Evolutionary conservation across 345 rosid genomes (phyloP), one percentile per base, ranked within the genome.

Genomic region (Populus nigra): DNA sequence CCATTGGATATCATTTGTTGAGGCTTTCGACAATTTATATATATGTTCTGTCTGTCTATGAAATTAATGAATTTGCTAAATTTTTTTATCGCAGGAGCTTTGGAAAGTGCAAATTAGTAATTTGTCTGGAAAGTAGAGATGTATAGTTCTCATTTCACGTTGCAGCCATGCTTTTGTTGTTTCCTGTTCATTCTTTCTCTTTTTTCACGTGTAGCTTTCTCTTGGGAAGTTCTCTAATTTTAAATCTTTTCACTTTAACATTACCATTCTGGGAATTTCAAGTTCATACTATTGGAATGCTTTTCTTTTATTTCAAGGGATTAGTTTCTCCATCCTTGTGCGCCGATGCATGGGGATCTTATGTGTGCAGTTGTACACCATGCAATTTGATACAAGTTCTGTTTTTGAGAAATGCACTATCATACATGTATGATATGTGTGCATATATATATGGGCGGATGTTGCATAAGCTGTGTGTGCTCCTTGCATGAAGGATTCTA

Each of bases 41-140:
- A 18, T 16, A 4, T 4, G 5, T 50, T 41, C 13, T 38, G 6
- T 36, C 74, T 61, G 7, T 27, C 36, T 13, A 8, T 10, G 23
- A 77, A 45, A 43, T 43, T 77, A 41, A 31, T 35, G 2, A 8
- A 29, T 65, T 67, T 29, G 49, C 70, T 57, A 41, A 69, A 38
- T 11, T 16, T 67, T 27, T 25, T 70, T 74, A 57, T 77, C 71
- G 77, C 83, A 62, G 77, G 68, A 76, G 43, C 59, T 50, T n/a
- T 59, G 65, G 20, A 69, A 33, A 18, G 69, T 23, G 27, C 22
- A 69, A 38, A 16, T 33, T 65, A 66, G 55, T 22, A 73, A 59
- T 70, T 50, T 65, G 62, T 43, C 8, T 50, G 17, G 35, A 13
- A 10, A 22, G 68, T 66, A 59, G 74, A 71, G 75, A n/a, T 81